A percentile compares a stretch with the other conserved stretches of the same genome.
These are phyloP conservation scores for Debaryomycetaceae sp. DNA, from an alignment of 1,139 yeast genomes.

Conservation along the genomic window DNA sequence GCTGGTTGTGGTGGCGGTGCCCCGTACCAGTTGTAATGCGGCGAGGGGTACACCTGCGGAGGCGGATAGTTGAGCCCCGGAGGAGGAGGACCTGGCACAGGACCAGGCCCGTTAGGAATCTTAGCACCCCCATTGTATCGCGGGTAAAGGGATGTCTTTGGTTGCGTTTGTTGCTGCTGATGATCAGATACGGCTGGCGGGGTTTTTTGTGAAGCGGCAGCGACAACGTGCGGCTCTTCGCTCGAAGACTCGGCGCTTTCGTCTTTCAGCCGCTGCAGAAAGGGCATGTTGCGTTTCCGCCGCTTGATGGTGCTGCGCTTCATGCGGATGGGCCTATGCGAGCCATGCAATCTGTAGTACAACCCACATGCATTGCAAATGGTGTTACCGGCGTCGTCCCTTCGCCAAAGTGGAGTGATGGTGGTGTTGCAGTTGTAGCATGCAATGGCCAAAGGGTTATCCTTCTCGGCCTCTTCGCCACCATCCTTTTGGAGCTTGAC, in stretches of 20 bases:
- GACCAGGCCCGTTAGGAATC: conserved; percentile 46
- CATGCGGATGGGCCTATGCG: conserved; percentile 74
- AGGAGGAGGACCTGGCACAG: conserved; percentile 44
- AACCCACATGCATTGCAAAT: conserved; percentile 89
- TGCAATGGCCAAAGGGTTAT: conserved; percentile 57
- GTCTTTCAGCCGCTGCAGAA: conserved; percentile 10
- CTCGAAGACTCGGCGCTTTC: conserved; percentile 7
- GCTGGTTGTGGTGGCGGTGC: too few relatives aligned
- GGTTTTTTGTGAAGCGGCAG: conserved; percentile 6
- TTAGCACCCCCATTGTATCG: conserved; percentile 31
- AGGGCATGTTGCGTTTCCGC: conserved; percentile 47
- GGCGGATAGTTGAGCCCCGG: conserved; percentile 11
- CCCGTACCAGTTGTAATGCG: too few relatives aligned
- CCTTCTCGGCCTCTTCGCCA: conserved; percentile 12
- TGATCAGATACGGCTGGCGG: too few relatives aligned
- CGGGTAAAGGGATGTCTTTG: conserved; percentile 25
- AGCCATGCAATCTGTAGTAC: conserved; percentile 72
- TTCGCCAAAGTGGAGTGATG: conserved; percentile 83
- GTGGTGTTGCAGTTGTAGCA: conserved; percentile 82
- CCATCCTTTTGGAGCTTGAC: neutral
- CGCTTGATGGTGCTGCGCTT: conserved; percentile 71
- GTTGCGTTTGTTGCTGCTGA: conserved; percentile 10
- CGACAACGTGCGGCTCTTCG: conserved; percentile 4
- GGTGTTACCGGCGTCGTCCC: conserved; percentile 76
- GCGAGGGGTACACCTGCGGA: conserved; percentile 1